phyloP scores from a whole-genome alignment of 352 stramenopile species.

The Nothophytophthora sp. region DNA sequence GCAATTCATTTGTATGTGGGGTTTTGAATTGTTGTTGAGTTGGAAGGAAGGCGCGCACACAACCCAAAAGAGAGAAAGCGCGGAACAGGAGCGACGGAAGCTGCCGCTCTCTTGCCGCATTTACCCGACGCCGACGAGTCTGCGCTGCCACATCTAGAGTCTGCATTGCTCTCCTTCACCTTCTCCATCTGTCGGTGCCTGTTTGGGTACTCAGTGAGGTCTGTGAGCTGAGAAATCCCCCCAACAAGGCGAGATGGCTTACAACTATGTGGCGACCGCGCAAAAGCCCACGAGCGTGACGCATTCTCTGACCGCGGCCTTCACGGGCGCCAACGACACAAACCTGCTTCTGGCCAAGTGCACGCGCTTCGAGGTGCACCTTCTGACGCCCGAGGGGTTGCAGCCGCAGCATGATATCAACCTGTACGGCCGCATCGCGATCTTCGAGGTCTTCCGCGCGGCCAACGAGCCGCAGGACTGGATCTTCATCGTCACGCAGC shows the following conservation, averaged over 20 bases:
- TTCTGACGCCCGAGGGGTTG: slow-evolving; percentile 86
- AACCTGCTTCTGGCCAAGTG: slow-evolving; percentile 91
- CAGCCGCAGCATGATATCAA: slow-evolving; percentile 84
- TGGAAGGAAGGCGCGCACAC: too few relatives aligned
- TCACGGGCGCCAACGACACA: slow-evolving; percentile 86
- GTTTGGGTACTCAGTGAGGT: neutral
- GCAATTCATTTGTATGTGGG: too few relatives aligned
- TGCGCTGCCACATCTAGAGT: too few relatives aligned
- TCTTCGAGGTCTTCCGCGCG: slow-evolving; percentile 86
- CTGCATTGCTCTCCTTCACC: too few relatives aligned
- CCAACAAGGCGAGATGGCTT: slow-evolving; percentile 44
- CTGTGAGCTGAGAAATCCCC: slow-evolving; percentile 7
- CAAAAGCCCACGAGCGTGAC: slow-evolving; percentile 94
- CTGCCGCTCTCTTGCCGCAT: too few relatives aligned
- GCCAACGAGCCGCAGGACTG: slow-evolving; percentile 78
- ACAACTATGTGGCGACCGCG: slow-evolving; percentile 94
- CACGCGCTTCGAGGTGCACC: slow-evolving; percentile 89
- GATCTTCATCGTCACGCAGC: slow-evolving; percentile 89
- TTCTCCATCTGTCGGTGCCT: slow-evolving; percentile 7
- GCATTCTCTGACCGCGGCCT: slow-evolving; percentile 90
- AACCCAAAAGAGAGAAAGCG: too few relatives aligned
- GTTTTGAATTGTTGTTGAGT: too few relatives aligned
- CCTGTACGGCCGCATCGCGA: slow-evolving; percentile 87
- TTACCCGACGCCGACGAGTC: too few relatives aligned
- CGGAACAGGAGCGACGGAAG: too few relatives aligned